A percentile compares a stretch with the other conserved stretches of the same genome.
Conservation (phyloP, 495 filamentous ascomycete genomes). For the Aspergillus incahuasiensis region DNA sequence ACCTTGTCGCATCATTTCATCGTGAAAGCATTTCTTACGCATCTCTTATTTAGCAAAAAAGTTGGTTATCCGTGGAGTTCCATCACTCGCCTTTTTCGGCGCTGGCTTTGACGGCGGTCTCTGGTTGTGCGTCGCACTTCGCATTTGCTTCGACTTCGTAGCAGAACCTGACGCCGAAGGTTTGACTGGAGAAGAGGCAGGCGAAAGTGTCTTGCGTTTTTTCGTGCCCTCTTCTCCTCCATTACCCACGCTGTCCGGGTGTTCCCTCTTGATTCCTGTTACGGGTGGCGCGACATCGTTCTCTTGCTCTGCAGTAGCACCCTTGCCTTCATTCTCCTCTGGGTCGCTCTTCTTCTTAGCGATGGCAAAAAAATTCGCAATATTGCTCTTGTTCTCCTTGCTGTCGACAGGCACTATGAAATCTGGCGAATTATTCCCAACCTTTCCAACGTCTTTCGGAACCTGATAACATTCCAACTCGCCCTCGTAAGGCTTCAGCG, state of each 20-base stretch:
- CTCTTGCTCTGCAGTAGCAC: neutral
- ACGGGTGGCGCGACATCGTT: conserved; percentile 45
- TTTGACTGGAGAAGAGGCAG: conserved; percentile 21
- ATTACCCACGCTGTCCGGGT: conserved; percentile 26
- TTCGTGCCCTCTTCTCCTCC: conserved; percentile 21
- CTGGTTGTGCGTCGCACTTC: conserved; percentile 40
- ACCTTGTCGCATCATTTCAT: neutral
- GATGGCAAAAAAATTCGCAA: conserved; percentile 84
- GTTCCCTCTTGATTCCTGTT: conserved; percentile 56
- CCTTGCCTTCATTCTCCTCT: conserved; percentile 29
- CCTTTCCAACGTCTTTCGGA: conserved; percentile 85
- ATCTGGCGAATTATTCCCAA: conserved; percentile 79
- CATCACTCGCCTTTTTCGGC: conserved; percentile 47
- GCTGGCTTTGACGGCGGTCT: conserved; percentile 43
- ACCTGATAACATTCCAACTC: conserved; percentile 85
- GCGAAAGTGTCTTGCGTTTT: conserved; percentile 25
- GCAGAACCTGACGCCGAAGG: conserved; percentile 14
- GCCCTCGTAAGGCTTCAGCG: conserved; percentile 72
- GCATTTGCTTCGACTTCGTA: conserved; percentile 22
- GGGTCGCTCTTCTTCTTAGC: conserved; percentile 35
- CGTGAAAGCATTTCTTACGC: conserved; percentile 1
- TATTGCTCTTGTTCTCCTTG: conserved; percentile 82
- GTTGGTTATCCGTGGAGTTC: conserved; percentile 76
- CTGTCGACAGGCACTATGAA: conserved; percentile 81
- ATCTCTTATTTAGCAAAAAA: conserved; percentile 64